A percentile compares a stretch with the other conserved stretches of the same genome.
phyloP scores from a whole-genome alignment of 306 rosid genomes.

The Pterocarpus santalinus region DNA sequence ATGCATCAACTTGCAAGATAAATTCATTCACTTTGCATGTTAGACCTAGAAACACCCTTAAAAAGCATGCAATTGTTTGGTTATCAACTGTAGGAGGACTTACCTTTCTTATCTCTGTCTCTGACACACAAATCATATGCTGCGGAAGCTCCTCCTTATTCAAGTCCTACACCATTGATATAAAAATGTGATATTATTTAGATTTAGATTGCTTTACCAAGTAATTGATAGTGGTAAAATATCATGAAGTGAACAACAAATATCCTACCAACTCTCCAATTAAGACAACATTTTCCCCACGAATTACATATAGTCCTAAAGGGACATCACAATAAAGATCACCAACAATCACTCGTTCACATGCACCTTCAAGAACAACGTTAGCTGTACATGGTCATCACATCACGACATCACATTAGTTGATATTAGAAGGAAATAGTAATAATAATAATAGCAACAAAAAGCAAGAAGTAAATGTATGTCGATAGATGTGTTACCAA shows the following conservation, averaged over 20 bases:
- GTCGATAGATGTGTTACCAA: constrained; percentile 54
- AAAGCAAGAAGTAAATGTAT: not conserved
- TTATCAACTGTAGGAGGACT: constrained; percentile 33
- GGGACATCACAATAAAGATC: constrained; percentile 91
- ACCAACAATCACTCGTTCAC: constrained; percentile 89
- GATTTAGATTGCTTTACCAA: constrained; percentile 4
- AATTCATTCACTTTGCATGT: not conserved
- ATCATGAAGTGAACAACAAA: constrained; percentile 23
- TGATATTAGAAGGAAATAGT: not conserved
- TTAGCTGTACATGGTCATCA: constrained; percentile 67
- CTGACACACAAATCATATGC: constrained; percentile 83
- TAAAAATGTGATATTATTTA: constrained; percentile 22
- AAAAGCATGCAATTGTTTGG: not conserved
- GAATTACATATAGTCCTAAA: constrained; percentile 86
- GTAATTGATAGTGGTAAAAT: constrained; percentile 6
- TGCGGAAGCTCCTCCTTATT: constrained; percentile 91
- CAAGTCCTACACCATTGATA: constrained; percentile 61
- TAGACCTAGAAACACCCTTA: not conserved
- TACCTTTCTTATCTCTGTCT: constrained; percentile 82
- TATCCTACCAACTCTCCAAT: constrained; percentile 82
- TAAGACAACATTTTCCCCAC: constrained; percentile 94
- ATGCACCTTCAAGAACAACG: constrained; percentile 87
- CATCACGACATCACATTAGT: constrained; percentile 1
- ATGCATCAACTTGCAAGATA: not conserved
- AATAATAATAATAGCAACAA: too few relatives aligned